Evolutionary conservation across 371 early-diverging fungal species (phyloP), one percentile per base, ranked within the genome.

Genomic region (Mortierella sp.): DNA sequence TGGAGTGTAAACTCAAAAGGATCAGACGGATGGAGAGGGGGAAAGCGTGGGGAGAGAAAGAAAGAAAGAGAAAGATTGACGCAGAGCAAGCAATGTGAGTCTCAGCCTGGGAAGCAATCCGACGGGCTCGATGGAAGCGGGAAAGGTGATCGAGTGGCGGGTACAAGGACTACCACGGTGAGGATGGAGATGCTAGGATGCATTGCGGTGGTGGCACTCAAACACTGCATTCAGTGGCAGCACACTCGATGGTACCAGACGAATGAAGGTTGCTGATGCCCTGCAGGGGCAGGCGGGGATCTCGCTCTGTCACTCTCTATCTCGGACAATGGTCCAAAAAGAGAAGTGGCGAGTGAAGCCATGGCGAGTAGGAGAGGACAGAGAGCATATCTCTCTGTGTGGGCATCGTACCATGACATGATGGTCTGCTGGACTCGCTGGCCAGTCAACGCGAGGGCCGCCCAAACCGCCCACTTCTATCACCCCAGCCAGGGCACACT

Each of bases 11-110:
- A 26, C 21, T 19, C 23, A 52, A 26, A 26, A 52, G 52, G 52
- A 52, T 19, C 23, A 52, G 52, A 26, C 5, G 52, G 52, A 52
- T 19, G 52, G 26, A 26, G 11, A 52, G 11, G 52, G 52, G 26
- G 11, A 26, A 52, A 26, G 52, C 21, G 52, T 19, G 26, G 52
- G 52, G 43, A 43, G 57, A 57, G 57, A 57, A 19, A 43, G 25
- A 6, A 19, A 57, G 57, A 43, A 25, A 16, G 57, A 57, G 57
- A 16, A 18, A 43, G 57, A 16, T 16, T 50, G 21, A 21, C 16
- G 50, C n/a, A 50, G 50, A 14, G 14, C 50, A 14, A n/a, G 50
- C 14, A 14, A 50, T 4, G 14, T 4, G 21, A 21, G n/a, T 19
- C 26, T 57, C 18, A 57, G 28, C 7, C 26, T n/a, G 57, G 30